These are phyloP conservation scores for Cutaneotrichosporon cavernicola DNA, from an alignment of 1,284 basidiomycete genomes.

Conservation along the genomic window DNA sequence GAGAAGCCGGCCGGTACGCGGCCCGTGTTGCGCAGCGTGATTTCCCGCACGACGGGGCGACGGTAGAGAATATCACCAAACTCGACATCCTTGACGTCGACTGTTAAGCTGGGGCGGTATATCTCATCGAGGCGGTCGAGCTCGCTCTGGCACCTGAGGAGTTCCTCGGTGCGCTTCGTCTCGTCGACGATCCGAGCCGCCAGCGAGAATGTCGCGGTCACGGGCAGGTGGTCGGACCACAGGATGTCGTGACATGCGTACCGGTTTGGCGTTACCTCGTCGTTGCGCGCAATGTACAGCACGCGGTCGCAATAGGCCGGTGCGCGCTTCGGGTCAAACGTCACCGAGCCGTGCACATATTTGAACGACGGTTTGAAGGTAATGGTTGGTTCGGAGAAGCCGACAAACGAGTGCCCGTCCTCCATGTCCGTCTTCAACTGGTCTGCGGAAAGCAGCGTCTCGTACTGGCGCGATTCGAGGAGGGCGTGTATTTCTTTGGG, in stretches of 20 bases:
- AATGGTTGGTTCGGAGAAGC: slow-evolving; percentile 39
- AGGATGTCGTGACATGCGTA: slow-evolving; percentile 42
- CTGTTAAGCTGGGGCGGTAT: slow-evolving; percentile 56
- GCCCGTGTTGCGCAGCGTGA: slow-evolving; percentile 39
- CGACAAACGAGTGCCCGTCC: slow-evolving; percentile 39
- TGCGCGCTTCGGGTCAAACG: slow-evolving; percentile 39
- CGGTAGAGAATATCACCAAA: slow-evolving; percentile 45
- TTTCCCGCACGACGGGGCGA: slow-evolving; percentile 24
- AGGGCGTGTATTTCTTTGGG: slow-evolving; percentile 35
- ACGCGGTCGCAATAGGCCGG: slow-evolving; percentile 50
- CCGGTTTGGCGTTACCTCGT: slow-evolving; percentile 21
- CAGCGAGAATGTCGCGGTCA: slow-evolving; percentile 29
- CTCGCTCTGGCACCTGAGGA: slow-evolving; percentile 48
- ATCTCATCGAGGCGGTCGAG: slow-evolving; percentile 53
- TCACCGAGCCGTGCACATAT: slow-evolving; percentile 44
- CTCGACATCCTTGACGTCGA: slow-evolving; percentile 55
- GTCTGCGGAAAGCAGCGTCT: slow-evolving; percentile 40
- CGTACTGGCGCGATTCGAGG: slow-evolving; percentile 35
- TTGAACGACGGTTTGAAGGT: slow-evolving; percentile 49
- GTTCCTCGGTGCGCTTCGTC: slow-evolving; percentile 39
- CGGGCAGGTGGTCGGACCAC: slow-evolving; percentile 50
- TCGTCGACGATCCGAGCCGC: slow-evolving; percentile 35
- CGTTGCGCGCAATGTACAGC: slow-evolving; percentile 25
- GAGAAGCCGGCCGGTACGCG: slow-evolving; percentile 38
- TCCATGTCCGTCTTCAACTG: slow-evolving; percentile 41